Percentiles rank a stretch among this genome's conserved stretches.
phyloP scores from a whole-genome alignment of 345 rosid genomes.

The Euphorbia pulcherrima region DNA sequence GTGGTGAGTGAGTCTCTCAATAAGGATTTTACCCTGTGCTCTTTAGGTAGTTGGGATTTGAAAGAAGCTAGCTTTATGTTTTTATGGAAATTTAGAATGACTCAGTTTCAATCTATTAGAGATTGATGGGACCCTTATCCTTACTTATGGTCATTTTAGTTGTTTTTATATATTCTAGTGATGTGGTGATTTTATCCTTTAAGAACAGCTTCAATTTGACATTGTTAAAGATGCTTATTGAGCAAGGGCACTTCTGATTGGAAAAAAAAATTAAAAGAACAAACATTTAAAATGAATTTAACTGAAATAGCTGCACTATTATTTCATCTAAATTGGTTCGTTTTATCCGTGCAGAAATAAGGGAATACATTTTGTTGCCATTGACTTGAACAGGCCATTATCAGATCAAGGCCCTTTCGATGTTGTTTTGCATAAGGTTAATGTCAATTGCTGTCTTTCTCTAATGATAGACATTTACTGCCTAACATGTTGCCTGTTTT shows the following conservation, averaged over 20 bases:
- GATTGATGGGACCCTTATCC: not conserved
- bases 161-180: not conserved
- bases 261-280: not conserved
- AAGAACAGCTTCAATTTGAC: not conserved
- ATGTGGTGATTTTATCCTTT: not conserved
- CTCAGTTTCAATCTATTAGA: not conserved
- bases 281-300: not conserved
- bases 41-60: not conserved
- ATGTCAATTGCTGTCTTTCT: conserved; percentile 16
- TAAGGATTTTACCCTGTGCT: not conserved
- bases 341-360: conserved; percentile 56
- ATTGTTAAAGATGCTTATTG: not conserved
- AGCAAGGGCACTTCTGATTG: not conserved
- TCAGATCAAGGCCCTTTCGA: conserved; percentile 95
- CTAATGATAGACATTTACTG: not conserved
- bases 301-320: not conserved
- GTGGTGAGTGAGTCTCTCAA: too few relatives aligned
- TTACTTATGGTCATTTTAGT: not conserved
- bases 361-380: conserved; percentile 71
- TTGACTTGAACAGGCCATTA: conserved; percentile 59
- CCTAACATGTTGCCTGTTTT: not conserved
- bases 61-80: not conserved
- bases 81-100: not conserved
- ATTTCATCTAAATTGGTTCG: conserved; percentile 8
- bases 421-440: conserved; percentile 84